Base-by-base conservation (phyloP, 371 early-diverging fungal species). In the Chytridium lagenaria region DNA sequence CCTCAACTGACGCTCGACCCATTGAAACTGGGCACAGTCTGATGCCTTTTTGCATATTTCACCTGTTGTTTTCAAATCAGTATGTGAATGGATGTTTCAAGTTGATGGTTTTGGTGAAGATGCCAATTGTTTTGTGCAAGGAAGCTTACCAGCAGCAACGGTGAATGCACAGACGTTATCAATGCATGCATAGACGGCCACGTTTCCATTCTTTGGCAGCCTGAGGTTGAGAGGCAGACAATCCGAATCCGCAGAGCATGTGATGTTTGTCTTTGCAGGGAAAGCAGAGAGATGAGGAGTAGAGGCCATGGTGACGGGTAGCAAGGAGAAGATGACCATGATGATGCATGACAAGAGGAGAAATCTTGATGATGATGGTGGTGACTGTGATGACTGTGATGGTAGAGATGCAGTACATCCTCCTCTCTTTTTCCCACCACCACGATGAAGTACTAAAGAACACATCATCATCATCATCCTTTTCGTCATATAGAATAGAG, bases 11-110 rank as follows among this genome's bases (percentile, higher is more conserved):
- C 79, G 76, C 0, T 72, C 33, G 26, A 78, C 79, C 67, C 78
- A 84, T 40, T 83, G 82, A 71, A 79, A 89, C n/a, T 86, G 84
- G 38, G 87, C 82, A 79, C 91, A 90, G 57, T 90, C 89, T 0
- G 81, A 67, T 1, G 83, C 71, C 49, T 77, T 82, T 68, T 57
- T 78, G 80, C 89, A 87, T 5, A 72, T 23, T 65, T 77, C 79
- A 75, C 84, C 87, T 68, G 80, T 70, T 49, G n/a, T n/a, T 73
- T 23, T 3, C 26, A 19, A 23, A 30, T 23, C 49, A 49, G 33
- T 31, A 49, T 36, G 23, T 23, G 3, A 70, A 23, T 66, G 37
- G 30, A 26, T n/a, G n/a, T n/a, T n/a, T n/a, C n/a, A n/a, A n/a
- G n/a, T 19, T n/a, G 49, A 7, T 22, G 55, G 38, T 23, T 28